A percentile compares a stretch with the other conserved stretches of the same genome.
phyloP scores from a whole-genome alignment of 768 basidiomycete species.

The Mycena vitilis region DNA sequence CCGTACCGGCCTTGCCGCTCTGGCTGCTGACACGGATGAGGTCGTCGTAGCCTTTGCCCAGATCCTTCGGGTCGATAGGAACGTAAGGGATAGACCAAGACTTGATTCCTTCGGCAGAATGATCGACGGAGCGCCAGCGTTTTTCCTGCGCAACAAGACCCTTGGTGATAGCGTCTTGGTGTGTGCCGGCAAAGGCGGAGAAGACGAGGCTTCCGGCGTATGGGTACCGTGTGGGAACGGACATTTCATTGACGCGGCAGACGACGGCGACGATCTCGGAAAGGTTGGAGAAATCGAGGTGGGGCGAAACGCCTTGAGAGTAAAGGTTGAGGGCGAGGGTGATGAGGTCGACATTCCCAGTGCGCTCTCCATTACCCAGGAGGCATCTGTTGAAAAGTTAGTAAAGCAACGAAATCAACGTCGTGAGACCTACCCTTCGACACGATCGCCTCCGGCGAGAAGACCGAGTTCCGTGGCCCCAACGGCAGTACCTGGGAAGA shows the following conservation, averaged over 20 bases:
- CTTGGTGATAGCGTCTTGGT: slow-evolving; percentile 99
- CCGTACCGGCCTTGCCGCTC: slow-evolving; percentile 87
- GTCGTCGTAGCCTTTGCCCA: slow-evolving; percentile 87
- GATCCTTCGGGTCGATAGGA: slow-evolving; percentile 86
- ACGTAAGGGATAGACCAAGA: slow-evolving; percentile 86
- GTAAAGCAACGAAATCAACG: background rate
- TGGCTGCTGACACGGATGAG: slow-evolving; percentile 92
- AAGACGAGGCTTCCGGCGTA: slow-evolving; percentile 98
- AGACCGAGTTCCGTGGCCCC: slow-evolving; percentile 86
- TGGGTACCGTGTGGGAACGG: slow-evolving; percentile 94
- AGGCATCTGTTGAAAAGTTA: slow-evolving; percentile 60
- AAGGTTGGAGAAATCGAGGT: slow-evolving; percentile 92
- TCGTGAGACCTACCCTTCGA: slow-evolving; percentile 77
- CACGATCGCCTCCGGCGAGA: slow-evolving; percentile 84
- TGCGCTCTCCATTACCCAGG: slow-evolving; percentile 98
- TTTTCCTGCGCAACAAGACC: slow-evolving; percentile 88
- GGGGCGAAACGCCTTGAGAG: slow-evolving; percentile 90
- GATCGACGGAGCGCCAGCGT: slow-evolving; percentile 53
- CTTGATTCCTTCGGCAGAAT: slow-evolving; percentile 54
- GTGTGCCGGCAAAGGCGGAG: slow-evolving; percentile 97
- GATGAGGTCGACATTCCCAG: slow-evolving; percentile 97
- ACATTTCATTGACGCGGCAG: slow-evolving; percentile 92
- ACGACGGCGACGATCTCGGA: slow-evolving; percentile 85
- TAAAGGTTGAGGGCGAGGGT: slow-evolving; percentile 96
- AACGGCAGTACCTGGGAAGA: slow-evolving; percentile 80